Conservation (phyloP, 1,284 basidiomycete species). For the Ustilago sp. region DNA sequence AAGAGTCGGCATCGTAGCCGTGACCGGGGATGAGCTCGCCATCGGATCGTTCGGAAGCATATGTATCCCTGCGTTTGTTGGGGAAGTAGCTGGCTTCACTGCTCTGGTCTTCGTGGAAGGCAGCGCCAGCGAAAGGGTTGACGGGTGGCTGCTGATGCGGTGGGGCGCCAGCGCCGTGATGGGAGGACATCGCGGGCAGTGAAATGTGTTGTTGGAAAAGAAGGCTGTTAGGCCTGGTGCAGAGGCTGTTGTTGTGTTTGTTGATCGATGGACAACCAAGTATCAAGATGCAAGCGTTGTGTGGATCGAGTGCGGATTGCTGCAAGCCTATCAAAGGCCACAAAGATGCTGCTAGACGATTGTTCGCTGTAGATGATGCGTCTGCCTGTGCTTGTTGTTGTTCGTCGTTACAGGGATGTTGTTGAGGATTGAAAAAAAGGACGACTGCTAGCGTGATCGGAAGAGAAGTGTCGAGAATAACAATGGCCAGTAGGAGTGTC, state of each 20-base stretch:
- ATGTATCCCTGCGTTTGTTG: conserved; percentile 62
- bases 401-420: conserved; percentile 6
- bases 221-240: conserved; percentile 7
- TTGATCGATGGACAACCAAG: background rate
- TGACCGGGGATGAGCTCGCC: conserved; percentile 62
- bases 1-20: conserved; percentile 62
- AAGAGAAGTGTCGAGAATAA: background rate
- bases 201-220: background rate
- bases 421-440: background rate
- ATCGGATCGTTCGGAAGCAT: conserved; percentile 61
- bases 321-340: conserved; percentile 24
- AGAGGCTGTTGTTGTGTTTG: background rate
- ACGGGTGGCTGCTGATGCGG: conserved; percentile 45
- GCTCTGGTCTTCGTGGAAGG: conserved; percentile 57
- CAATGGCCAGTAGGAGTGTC: conserved; percentile 7
- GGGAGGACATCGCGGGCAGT: conserved; percentile 42
- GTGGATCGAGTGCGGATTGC: background rate
- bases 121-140: conserved; percentile 60
- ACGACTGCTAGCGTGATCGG: background rate
- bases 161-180: conserved; percentile 49
- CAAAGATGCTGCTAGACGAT: background rate
- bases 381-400: conserved; percentile 6
- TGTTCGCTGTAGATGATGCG: background rate
- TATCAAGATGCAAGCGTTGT: background rate
- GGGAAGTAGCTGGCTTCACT: conserved; percentile 60